Percentiles rank a stretch among this genome's conserved stretches.
phyloP scores from a whole-genome alignment of 768 basidiomycete species.

The Pleurotus ostreatus region DNA sequence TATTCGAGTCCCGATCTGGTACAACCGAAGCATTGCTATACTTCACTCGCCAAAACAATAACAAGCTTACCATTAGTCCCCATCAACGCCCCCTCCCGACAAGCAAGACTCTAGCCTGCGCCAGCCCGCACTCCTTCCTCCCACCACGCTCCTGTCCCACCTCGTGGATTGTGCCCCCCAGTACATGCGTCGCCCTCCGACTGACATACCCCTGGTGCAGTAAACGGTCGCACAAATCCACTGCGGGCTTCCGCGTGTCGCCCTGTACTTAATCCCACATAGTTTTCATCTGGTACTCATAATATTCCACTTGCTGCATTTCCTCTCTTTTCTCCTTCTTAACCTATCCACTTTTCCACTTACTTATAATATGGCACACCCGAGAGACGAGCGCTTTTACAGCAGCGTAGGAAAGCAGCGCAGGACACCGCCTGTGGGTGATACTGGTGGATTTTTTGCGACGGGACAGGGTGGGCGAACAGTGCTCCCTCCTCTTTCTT shows the following conservation, averaged over 20 bases:
- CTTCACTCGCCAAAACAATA: conserved; percentile 24
- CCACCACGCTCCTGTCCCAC: conserved; percentile 24
- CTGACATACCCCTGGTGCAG: conserved; percentile 35
- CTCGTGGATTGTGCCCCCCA: conserved; percentile 25
- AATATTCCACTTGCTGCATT: conserved; percentile 49
- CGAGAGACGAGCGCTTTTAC: conserved; percentile 70
- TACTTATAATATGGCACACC: conserved; percentile 51
- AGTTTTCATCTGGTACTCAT: conserved; percentile 43
- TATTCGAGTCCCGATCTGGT: conserved; percentile 14
- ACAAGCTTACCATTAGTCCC: conserved; percentile 28
- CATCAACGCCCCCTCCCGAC: conserved; percentile 14
- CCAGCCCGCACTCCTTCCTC: conserved; percentile 24
- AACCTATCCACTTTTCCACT: conserved; percentile 54
- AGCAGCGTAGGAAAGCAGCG: conserved; percentile 59
- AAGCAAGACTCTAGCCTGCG: conserved; percentile 18
- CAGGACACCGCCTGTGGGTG: conserved; percentile 66
- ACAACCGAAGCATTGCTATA: conserved; percentile 8
- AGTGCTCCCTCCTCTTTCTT: conserved; percentile 82
- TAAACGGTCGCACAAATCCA: not conserved
- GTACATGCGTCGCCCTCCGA: conserved; percentile 48
- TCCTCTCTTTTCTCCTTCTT: conserved; percentile 40
- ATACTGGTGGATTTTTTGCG: conserved; percentile 63
- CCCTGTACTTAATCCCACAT: conserved; percentile 41
- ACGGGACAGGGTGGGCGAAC: conserved; percentile 87
- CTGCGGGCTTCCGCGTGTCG: conserved; percentile 20